Evolutionary conservation across 176 grass and related monocot species (phyloP), one percentile per base, ranked within the genome.

Genomic region (Dactylis glomerata): DNA sequence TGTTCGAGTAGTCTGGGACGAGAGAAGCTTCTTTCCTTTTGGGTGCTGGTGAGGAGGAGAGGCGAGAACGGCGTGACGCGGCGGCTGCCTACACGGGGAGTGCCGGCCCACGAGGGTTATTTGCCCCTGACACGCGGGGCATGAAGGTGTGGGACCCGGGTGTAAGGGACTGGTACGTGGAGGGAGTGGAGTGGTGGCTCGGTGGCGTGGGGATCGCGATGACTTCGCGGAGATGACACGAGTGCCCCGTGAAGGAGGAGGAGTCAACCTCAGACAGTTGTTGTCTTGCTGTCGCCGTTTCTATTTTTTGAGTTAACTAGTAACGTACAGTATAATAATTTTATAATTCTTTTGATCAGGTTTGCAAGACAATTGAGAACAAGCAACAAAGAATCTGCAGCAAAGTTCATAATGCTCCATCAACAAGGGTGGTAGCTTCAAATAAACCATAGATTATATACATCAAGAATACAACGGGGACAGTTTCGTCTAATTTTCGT

Each of bases 11-110:
- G 64, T 22, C 2, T 40, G 65, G 19, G 65, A 37, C n/a, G 72
- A 67, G 41, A 22, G 70, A 75, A 0, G 56, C 57, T 76, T 87
- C 57, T 76, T 87, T 75, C 49, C 69, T 17, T 71, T 32, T 74
- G 37, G 65, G 62, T 69, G 42, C 10, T 40, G 69, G 33, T 23
- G 37, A 10, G 77, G 78, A 68, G 65, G 65, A 34, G 41, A 46
- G 50, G 13, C 41, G 79, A 67, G 57, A 56, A 64, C 24, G 27
- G 34, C 7, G 47, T 16, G 6, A 7, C 15, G 40, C 8, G 83
- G 40, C 55, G 59, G 44, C 45, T 24, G 33, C 6, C 47, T 55
- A 32, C 45, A 9, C 44, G 3, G 11, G 3, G n/a, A 15, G 54
- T 22, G 22, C 11, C 3, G 8, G 22, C 24, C 34, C 5, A 55